Conservation (phyloP, 495 filamentous ascomycete genomes). For the Aspergillus baeticus region DNA sequence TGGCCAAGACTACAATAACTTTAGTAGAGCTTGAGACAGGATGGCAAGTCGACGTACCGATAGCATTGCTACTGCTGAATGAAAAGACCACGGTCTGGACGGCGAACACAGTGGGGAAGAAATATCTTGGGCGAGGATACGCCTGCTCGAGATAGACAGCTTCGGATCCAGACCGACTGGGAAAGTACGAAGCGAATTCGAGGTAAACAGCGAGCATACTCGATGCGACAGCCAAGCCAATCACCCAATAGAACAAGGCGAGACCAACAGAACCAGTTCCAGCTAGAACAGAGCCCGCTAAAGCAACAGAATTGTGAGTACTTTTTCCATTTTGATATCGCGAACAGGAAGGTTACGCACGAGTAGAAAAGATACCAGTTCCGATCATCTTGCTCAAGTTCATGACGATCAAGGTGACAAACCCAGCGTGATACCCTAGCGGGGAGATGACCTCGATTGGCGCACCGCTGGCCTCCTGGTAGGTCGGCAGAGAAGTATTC, state of each 20-base stretch:
- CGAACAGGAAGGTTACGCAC: slow-evolving; percentile 31
- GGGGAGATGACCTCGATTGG: slow-evolving; percentile 60
- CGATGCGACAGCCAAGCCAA: slow-evolving; percentile 54
- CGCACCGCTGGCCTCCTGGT: slow-evolving; percentile 63
- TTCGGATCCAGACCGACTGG: slow-evolving; percentile 62
- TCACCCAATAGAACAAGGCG: slow-evolving; percentile 58
- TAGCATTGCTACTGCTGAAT: slow-evolving; percentile 62
- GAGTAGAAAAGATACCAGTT: slow-evolving; percentile 64
- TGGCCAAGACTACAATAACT: slow-evolving; percentile 39
- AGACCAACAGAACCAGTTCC: slow-evolving; percentile 61
- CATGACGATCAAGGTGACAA: slow-evolving; percentile 55
- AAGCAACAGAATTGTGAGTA: not conserved
- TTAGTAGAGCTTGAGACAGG: slow-evolving; percentile 10
- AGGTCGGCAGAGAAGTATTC: slow-evolving; percentile 55
- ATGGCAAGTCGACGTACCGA: slow-evolving; percentile 32
- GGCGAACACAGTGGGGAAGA: slow-evolving; percentile 61
- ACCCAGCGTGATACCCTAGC: slow-evolving; percentile 58
- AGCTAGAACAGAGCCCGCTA: slow-evolving; percentile 54
- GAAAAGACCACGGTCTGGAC: slow-evolving; percentile 58
- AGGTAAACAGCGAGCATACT: slow-evolving; percentile 55
- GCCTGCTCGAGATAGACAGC: slow-evolving; percentile 67
- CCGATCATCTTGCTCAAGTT: slow-evolving; percentile 68
- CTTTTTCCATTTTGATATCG: not conserved
- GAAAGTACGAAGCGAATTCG: slow-evolving; percentile 61
- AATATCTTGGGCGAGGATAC: slow-evolving; percentile 58